Base-by-base conservation (phyloP, 1,139 yeast genomes). In the Spathaspora jeffriesii region DNA sequence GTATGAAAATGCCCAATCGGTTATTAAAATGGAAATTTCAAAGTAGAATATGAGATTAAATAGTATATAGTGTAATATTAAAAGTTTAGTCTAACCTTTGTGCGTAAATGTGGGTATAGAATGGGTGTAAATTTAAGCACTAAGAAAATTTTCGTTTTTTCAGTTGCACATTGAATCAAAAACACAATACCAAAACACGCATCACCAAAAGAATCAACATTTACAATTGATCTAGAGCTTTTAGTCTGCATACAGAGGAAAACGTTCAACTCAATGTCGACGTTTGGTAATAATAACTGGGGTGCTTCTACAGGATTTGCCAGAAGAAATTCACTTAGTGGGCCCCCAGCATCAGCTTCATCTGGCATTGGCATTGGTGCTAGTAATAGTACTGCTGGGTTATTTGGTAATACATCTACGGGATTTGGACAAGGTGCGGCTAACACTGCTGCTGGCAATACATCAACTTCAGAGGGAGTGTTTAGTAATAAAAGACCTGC, bases 1-100 rank as follows among this genome's bases (percentile, higher is more conserved):
- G 80, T 65, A 58, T 56, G 38, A 34, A 6, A 64, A 67, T 45
- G 66, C 76, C 4, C 78, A 73, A 46, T 60, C 65, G 20, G 61
- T 62, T 34, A 58, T 68, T 28, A 64, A 58, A 47, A 52, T 70
- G 47, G 63, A 63, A 32, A 53, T 67, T 14, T 34, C 38, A 34
- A 18, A 34, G 18, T 34, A 34, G n/a, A n/a, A n/a, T n/a, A n/a
- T 27, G 13, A 27, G 13, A 28, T 28, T 28, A 14, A 8, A 28
- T 28, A 28, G 32, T 23, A 22, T n/a, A n/a, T n/a, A 38, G 9
- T 31, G 43, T 27, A 18, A 18, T 40, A 27, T 11, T 38, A 14
- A 14, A 23, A 38, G 9, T 14, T 14, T 5, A 18, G 15, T 22
- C 20, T 13, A 22, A 22, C 14, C 40, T n/a, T 4, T 18, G n/a